Base-by-base conservation (phyloP, 225 moss, liverwort and hornwort genomes). In the Takakia lepidozioides region DNA sequence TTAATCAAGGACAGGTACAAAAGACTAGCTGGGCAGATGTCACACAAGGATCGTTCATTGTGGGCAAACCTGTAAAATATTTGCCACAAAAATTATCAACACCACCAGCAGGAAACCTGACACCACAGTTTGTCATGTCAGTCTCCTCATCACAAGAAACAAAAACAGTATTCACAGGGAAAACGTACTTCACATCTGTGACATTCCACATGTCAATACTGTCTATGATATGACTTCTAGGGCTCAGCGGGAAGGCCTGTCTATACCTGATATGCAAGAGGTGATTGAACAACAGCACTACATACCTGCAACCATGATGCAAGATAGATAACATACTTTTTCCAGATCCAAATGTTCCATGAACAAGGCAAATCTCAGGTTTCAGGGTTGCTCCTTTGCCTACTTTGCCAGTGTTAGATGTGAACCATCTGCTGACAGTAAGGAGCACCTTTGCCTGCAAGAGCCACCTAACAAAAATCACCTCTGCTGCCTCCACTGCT, bases 281-380 rank as follows among this genome's bases (percentile, higher is more conserved):
- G n/a, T n/a, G n/a, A n/a, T n/a, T n/a, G n/a, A n/a, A n/a, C n/a
- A n/a, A n/a, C n/a, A n/a, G n/a, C n/a, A n/a, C n/a, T n/a, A n/a
- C n/a, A n/a, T n/a, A n/a, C n/a, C n/a, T n/a, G n/a, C n/a, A n/a
- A n/a, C n/a, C n/a, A n/a, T n/a, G n/a, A n/a, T n/a, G n/a, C n/a
- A n/a, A n/a, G n/a, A n/a, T n/a, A n/a, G n/a, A n/a, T n/a, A n/a
- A 61, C 43, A 55, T 45, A 56, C 68, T 68, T 68, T 61, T 68
- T 34, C 59, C 68, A 61, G 58, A 59, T 54, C 68, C 68, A 38
- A 62, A 68, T 38, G 68, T 43, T 56, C 68, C 68, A 43, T 62
- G 61, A 49, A 68, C 61, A 27, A 68, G 61, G 61, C 68, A 68
- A 36, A 68, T 30, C 38, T 68, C 68, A 38, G 68, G 60, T 32